Percentiles rank a stretch among this genome's conserved stretches.
Evolutionary conservation across 2,329 filamentous ascomycete species (phyloP).

Genomic region (Teratosphaeria destructans): DNA sequence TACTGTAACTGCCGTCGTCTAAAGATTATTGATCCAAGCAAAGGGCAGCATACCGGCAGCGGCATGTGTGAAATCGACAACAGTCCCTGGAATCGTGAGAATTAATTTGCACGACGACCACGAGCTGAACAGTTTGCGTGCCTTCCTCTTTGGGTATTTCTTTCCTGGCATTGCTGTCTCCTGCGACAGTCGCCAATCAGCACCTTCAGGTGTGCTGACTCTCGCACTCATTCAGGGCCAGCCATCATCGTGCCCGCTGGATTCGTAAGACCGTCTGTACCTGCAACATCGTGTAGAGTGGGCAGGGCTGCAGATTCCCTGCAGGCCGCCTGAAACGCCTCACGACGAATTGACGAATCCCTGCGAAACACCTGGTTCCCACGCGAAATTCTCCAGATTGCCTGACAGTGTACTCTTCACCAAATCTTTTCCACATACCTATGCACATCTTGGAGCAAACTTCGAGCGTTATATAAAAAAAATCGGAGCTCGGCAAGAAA

Average conservation of each 20-base stretch:
- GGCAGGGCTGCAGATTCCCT: neutral
- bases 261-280: neutral
- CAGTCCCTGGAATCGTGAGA: neutral
- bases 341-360: neutral
- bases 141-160: neutral
- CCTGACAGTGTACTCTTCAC: neutral
- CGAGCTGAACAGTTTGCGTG: neutral
- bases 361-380: neutral
- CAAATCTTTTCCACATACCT: neutral
- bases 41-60: neutral
- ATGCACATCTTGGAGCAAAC: neutral
- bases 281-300: neutral
- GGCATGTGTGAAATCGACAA: neutral
- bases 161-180: neutral
- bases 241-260: neutral
- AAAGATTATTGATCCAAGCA: too few relatives aligned
- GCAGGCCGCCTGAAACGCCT: neutral
- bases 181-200: neutral
- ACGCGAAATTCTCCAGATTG: neutral
- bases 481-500: neutral
- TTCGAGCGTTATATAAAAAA: neutral
- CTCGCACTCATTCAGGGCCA: neutral
- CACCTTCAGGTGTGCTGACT: neutral
- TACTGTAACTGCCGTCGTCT: too few relatives aligned
- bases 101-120: neutral